These are phyloP conservation scores for Thelephora aurantiotincta DNA, from an alignment of 768 basidiomycete species.

Conservation along the genomic window DNA sequence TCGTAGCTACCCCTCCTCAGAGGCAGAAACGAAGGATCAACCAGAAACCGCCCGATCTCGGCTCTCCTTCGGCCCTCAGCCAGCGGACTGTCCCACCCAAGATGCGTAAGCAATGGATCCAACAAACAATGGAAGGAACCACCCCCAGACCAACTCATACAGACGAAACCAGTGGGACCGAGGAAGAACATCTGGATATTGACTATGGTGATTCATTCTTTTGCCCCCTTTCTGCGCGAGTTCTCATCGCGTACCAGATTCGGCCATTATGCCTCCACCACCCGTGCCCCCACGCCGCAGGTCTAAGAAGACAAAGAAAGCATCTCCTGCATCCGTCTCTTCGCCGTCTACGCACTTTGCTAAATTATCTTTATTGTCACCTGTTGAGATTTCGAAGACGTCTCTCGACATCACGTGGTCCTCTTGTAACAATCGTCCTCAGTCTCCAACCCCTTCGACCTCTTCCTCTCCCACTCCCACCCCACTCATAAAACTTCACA, in stretches of 20 bases:
- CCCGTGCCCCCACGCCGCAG: constrained; percentile 29
- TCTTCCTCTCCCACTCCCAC: too few relatives aligned
- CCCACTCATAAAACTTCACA: too few relatives aligned
- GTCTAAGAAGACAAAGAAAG: constrained; percentile 6
- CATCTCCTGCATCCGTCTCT: constrained; percentile 6
- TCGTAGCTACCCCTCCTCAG: too few relatives aligned
- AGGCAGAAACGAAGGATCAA: neutral
- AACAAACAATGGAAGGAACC: constrained; percentile 10
- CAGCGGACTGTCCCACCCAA: constrained; percentile 37
- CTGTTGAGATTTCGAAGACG: constrained; percentile 5
- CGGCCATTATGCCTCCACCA: constrained; percentile 34
- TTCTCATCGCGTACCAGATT: constrained; percentile 15
- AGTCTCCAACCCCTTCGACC: too few relatives aligned
- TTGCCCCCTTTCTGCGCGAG: neutral
- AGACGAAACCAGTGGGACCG: neutral
- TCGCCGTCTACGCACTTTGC: constrained; percentile 39
- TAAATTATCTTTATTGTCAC: constrained; percentile 32
- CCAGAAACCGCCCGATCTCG: neutral
- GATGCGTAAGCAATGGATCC: constrained; percentile 38
- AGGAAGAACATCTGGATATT: constrained; percentile 7
- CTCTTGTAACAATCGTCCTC: too few relatives aligned
- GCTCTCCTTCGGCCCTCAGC: neutral
- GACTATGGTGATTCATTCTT: constrained; percentile 4
- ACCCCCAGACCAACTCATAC: constrained; percentile 4
- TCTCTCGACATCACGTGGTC: too few relatives aligned